Evolutionary conservation across 192 early-diverging fungal genomes (phyloP), one percentile per base, ranked within the genome.

Genomic region (Gonapodya sp.): DNA sequence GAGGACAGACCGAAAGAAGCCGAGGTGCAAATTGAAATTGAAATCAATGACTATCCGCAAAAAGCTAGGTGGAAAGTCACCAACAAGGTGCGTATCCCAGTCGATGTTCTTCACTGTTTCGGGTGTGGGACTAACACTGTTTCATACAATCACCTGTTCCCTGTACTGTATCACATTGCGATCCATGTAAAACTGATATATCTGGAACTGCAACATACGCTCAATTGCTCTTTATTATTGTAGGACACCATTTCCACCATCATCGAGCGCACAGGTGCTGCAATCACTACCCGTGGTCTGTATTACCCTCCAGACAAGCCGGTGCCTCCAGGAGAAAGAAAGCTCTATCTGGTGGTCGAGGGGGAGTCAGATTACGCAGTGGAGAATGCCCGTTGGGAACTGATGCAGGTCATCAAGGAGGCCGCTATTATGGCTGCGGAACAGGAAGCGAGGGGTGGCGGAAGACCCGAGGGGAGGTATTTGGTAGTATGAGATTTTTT

Each of bases 21-120:
- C 24, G 46, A 64, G 46, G 46, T 64, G 8, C 46, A 64, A 64
- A 18, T 77, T 80, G 97, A 99, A 86, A 93, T 99, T 83, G 94
- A 95, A 82, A 98, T 99, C 85, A 99, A 99, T 85, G 97, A 99
- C 86, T 98, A 94, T 83, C 96, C 96, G 36, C 92, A 95, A 83
- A 95, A 95, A 87, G 97, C 98, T 18, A 87, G 98, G 79, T 94
- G 95, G 93, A 93, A 92, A 82, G 97, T 98, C 35, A 99, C 96
- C 2, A 96, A 96, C 85, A 96, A 94, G 18, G 80, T 81, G 78
- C 34, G 0, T 80, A 24, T 0, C 1, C 31, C 34, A 35, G 0
- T 30, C 31, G 34, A n/a, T 35, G 34, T 36, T 30, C 30, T 36
- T 30, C 46, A 33, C 31, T 0, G 46, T n/a, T n/a, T n/a, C n/a